A percentile compares a stretch with the other conserved stretches of the same genome.
Evolutionary conservation across 2,329 filamentous ascomycete species (phyloP).

Genomic region (Rhinocladiella similis): DNA sequence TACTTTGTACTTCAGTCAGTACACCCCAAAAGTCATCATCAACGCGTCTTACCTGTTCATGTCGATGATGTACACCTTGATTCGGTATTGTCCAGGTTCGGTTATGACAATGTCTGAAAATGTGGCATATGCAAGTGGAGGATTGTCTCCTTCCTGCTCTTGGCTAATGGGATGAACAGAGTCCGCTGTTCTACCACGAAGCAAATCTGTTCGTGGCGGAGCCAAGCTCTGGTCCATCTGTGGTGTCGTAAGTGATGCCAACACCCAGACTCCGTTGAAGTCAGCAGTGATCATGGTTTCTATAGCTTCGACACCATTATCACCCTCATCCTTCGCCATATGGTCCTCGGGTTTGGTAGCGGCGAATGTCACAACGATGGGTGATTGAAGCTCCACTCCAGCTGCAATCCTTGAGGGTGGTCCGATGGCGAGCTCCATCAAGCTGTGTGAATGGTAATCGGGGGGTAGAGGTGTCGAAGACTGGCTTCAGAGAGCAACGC

Average conservation of each 20-base stretch:
- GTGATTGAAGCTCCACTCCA: conserved; percentile 11
- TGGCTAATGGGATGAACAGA: conserved; percentile 23
- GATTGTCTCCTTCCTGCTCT: conserved; percentile 14
- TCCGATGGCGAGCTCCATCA: conserved; percentile 24
- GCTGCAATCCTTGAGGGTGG: conserved; percentile 22
- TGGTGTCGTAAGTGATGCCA: conserved; percentile 24
- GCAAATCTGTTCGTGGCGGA: conserved; percentile 22
- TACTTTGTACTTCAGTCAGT: conserved; percentile 3
- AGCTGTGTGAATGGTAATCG: no score
- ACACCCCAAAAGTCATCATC: not conserved
- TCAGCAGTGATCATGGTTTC: conserved; percentile 7
- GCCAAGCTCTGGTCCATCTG: conserved; percentile 21
- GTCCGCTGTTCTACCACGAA: conserved; percentile 27
- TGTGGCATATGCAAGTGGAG: conserved; percentile 24
- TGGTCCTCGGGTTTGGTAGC: not conserved
- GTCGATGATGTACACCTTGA: conserved; percentile 28
- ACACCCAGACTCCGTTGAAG: conserved; percentile 26
- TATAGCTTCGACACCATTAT: not conserved
- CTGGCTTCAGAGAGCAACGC: not conserved
- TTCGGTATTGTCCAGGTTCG: conserved; percentile 23
- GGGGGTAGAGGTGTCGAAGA: not conserved
- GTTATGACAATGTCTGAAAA: conserved; percentile 27
- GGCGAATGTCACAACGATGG: conserved; percentile 23
- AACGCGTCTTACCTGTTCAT: conserved; percentile 24
- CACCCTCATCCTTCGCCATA: not conserved